Conservation (phyloP, 352 stramenopile species). For the Phytophthora rubi region DNA sequence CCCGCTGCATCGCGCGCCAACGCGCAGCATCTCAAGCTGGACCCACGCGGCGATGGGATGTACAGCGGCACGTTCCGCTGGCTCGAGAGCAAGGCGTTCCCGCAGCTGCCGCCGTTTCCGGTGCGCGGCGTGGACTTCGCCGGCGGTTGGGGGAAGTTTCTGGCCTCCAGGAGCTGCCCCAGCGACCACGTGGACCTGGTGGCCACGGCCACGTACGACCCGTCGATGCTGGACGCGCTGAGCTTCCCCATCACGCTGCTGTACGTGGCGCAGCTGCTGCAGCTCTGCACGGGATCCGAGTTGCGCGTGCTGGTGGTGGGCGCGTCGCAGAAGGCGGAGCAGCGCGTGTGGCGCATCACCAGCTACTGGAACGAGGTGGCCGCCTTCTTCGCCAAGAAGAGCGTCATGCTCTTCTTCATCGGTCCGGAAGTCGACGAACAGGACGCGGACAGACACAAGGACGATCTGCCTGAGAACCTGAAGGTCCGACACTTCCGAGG, state of each 20-base stretch:
- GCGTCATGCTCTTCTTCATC: slow-evolving; percentile 66
- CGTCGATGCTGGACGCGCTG: slow-evolving; percentile 79
- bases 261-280: slow-evolving; percentile 45
- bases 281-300: slow-evolving; percentile 24
- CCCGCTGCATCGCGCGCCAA: neutral
- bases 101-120: slow-evolving; percentile 39
- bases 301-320: slow-evolving; percentile 62
- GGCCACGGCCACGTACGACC: slow-evolving; percentile 46
- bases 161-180: slow-evolving; percentile 37
- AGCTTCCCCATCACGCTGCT: slow-evolving; percentile 78
- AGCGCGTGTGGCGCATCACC: slow-evolving; percentile 69
- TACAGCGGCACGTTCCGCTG: slow-evolving; percentile 85
- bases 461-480: slow-evolving; percentile 30
- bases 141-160: slow-evolving; percentile 61
- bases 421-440: slow-evolving; percentile 55
- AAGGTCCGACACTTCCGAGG: slow-evolving; percentile 45
- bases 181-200: slow-evolving; percentile 41
- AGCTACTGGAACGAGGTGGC: slow-evolving; percentile 73
- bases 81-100: slow-evolving; percentile 70
- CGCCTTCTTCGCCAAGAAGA: slow-evolving; percentile 38
- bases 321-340: slow-evolving; percentile 73
- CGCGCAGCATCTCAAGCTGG: slow-evolving; percentile 57
- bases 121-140: slow-evolving; percentile 27
- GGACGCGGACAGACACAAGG: slow-evolving; percentile 13
- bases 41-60: slow-evolving; percentile 74